phyloP scores from a whole-genome alignment of 345 rosid species.

The Viola odorata region DNA sequence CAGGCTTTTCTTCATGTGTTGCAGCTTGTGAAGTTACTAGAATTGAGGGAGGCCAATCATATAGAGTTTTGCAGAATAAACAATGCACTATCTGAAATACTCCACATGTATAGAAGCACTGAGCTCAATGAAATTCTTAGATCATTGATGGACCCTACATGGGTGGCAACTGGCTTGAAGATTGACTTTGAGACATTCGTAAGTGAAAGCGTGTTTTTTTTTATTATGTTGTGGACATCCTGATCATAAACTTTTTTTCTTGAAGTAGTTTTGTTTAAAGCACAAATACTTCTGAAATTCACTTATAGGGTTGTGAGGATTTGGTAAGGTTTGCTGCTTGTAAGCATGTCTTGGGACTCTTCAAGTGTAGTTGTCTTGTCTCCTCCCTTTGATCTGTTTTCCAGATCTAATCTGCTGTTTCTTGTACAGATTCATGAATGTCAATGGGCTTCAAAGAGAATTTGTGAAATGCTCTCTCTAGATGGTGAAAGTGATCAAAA shows the following conservation, averaged over 20 bases:
- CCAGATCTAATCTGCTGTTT: neutral
- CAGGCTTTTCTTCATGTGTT: conserved; percentile 12
- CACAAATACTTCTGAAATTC: neutral
- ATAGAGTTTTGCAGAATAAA: conserved; percentile 88
- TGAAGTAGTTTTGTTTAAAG: neutral
- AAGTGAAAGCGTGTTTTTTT: conserved; percentile 21
- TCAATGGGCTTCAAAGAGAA: conserved; percentile 57
- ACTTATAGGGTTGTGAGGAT: no score
- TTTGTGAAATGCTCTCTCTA: conserved; percentile 59
- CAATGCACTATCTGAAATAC: conserved; percentile 70
- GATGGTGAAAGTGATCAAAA: conserved; percentile 64
- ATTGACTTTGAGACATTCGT: conserved; percentile 75
- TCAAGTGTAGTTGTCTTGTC: neutral
- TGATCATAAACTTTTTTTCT: neutral
- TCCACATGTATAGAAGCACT: conserved; percentile 54
- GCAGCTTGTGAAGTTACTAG: conserved; percentile 98
- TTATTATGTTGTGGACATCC: neutral
- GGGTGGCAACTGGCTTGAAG: conserved; percentile 95
- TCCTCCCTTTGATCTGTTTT: neutral
- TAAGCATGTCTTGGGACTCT: neutral
- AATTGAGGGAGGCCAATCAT: conserved; percentile 86
- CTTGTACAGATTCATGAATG: conserved; percentile 66
- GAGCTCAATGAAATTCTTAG: conserved; percentile 67
- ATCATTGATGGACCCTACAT: conserved; percentile 82
- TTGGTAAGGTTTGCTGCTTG: no score